These are phyloP conservation scores for Saccharomycopsis oosterbeekiorum DNA, from an alignment of 805 yeast species.

Conservation along the genomic window DNA sequence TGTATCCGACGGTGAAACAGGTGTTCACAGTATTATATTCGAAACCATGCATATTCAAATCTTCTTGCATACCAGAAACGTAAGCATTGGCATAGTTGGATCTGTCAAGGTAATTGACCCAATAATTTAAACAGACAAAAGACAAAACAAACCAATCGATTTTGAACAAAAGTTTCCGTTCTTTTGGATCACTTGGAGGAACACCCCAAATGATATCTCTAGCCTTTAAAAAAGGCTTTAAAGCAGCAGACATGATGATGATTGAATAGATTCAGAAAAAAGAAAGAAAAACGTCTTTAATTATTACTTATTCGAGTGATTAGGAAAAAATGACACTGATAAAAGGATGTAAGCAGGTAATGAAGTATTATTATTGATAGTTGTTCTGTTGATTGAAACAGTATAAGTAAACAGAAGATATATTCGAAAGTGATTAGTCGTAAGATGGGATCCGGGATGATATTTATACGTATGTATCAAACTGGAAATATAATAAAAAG, in stretches of 20 bases:
- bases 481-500: background rate
- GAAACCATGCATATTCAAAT: constrained; percentile 36
- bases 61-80: constrained; percentile 60
- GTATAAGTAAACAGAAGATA: no score
- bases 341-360: background rate
- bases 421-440: background rate
- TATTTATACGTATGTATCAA: background rate
- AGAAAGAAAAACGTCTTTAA: background rate
- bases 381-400: no score
- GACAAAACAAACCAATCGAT: constrained; percentile 33
- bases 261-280: background rate
- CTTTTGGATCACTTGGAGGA: constrained; percentile 26
- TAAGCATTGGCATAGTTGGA: constrained; percentile 49
- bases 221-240: constrained; percentile 3
- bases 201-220: constrained; percentile 27
- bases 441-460: background rate
- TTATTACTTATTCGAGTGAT: background rate
- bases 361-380: no score
- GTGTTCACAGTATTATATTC: constrained; percentile 45
- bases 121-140: constrained; percentile 30
- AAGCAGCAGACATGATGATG: background rate
- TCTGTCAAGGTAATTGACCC: constrained; percentile 50
- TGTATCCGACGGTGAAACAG: constrained; percentile 51
- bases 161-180: constrained; percentile 27
- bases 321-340: background rate